These are phyloP conservation scores for Sporothrix inflata DNA, from an alignment of 2,329 filamentous ascomycete species.

Conservation along the genomic window DNA sequence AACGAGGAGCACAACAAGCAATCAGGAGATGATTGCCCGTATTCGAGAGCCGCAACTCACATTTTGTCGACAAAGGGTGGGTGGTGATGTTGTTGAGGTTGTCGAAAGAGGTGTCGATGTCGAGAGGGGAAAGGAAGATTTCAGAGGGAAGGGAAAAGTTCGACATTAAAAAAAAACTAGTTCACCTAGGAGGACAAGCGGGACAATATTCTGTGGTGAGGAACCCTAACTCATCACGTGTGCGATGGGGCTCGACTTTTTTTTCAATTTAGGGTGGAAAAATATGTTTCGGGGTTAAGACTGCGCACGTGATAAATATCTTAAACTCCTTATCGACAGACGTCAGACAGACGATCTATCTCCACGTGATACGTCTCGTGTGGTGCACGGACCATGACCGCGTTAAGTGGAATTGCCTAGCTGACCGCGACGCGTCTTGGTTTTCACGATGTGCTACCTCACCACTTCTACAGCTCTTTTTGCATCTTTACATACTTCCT, in stretches of 20 bases:
- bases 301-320: background rate
- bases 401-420: conserved; percentile 29
- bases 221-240: conserved; percentile 34
- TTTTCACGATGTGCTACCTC: conserved; percentile 13
- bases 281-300: background rate
- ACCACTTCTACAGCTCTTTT: background rate
- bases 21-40: background rate
- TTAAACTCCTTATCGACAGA: background rate
- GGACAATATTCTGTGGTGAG: conserved; percentile 31
- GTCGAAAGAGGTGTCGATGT: conserved; percentile 29
- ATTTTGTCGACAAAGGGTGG: conserved; percentile 30
- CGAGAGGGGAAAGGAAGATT: conserved; percentile 25
- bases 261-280: background rate
- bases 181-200: conserved; percentile 24
- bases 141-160: conserved; percentile 27
- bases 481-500: background rate
- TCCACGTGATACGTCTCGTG: conserved; percentile 10
- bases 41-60: conserved; percentile 26
- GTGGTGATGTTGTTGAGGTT: conserved; percentile 29
- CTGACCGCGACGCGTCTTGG: conserved; percentile 31
- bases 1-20: background rate
- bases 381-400: conserved; percentile 26
- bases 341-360: background rate
- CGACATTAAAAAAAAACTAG: conserved; percentile 30
- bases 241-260: background rate